phyloP scores from a whole-genome alignment of 73 alveolate genomes.

The Stentor coeruleus region DNA sequence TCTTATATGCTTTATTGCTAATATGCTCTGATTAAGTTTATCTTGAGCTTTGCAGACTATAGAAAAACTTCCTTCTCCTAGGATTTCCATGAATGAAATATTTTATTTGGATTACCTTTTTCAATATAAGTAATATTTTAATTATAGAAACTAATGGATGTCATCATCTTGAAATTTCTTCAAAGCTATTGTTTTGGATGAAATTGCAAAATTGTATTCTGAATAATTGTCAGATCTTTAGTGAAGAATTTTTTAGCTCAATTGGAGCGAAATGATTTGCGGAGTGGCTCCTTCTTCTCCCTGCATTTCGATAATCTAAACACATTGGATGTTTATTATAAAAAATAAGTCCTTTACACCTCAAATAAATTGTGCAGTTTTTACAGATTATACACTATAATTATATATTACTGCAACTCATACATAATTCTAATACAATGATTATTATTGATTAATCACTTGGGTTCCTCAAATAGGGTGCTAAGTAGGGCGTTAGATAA shows the following conservation, averaged over 20 bases:
- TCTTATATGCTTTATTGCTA: not conserved
- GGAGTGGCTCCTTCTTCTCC: not conserved
- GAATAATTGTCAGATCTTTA: not conserved
- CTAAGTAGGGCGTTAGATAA: no score
- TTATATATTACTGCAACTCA: not conserved
- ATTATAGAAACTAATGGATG: not conserved
- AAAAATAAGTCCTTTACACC: not conserved
- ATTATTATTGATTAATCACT: not conserved
- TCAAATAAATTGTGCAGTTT: not conserved
- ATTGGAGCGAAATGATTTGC: not conserved
- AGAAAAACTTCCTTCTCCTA: constrained; percentile 1
- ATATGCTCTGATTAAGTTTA: no score
- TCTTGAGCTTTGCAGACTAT: not conserved
- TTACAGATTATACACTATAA: not conserved
- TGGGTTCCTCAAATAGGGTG: no score
- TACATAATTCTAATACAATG: not conserved
- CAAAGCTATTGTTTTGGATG: not conserved
- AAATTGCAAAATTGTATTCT: not conserved
- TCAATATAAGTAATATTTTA: no score
- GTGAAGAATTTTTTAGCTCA: not conserved
- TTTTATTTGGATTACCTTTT: not conserved
- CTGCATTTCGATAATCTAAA: not conserved
- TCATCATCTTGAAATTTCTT: not conserved
- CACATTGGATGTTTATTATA: not conserved
- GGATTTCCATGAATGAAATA: not conserved